Evolutionary conservation across 768 basidiomycete genomes (phyloP).

Genomic region (Tylopilus rubrobrunneus): DNA sequence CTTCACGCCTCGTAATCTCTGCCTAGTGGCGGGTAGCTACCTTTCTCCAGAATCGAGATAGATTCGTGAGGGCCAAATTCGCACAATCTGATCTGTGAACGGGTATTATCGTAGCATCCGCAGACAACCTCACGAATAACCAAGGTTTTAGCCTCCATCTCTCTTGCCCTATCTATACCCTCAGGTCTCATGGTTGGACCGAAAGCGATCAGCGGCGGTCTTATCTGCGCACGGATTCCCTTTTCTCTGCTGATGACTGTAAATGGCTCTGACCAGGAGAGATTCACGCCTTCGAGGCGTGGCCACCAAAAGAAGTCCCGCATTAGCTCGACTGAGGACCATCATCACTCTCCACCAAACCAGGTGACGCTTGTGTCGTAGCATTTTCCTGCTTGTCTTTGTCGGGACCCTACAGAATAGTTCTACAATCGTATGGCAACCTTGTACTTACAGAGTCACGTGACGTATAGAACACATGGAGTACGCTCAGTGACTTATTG

Average conservation of each 20-base stretch:
- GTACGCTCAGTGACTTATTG: background rate
- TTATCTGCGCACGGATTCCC: background rate
- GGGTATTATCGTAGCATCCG: background rate
- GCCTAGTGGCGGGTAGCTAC: conserved; percentile 79
- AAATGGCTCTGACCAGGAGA: background rate
- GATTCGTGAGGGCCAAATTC: background rate
- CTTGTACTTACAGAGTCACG: conserved; percentile 13
- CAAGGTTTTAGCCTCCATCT: background rate
- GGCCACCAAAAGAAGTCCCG: background rate
- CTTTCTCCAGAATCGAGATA: conserved; percentile 56
- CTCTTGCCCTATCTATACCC: background rate
- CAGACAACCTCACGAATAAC: background rate
- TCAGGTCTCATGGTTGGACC: background rate
- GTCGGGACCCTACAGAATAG: background rate
- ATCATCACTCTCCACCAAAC: background rate
- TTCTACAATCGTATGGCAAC: too few species aligned
- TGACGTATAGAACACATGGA: conserved; percentile 12
- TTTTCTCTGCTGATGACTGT: background rate
- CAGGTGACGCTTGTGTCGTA: background rate
- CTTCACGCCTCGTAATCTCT: conserved; percentile 93
- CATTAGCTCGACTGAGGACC: background rate
- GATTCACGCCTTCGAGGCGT: background rate
- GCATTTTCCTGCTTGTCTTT: background rate
- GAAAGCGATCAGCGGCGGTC: background rate
- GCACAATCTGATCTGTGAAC: background rate